Evolutionary conservation across 352 stramenopile species (phyloP).

Genomic region (Globisporangium takayamanum): DNA sequence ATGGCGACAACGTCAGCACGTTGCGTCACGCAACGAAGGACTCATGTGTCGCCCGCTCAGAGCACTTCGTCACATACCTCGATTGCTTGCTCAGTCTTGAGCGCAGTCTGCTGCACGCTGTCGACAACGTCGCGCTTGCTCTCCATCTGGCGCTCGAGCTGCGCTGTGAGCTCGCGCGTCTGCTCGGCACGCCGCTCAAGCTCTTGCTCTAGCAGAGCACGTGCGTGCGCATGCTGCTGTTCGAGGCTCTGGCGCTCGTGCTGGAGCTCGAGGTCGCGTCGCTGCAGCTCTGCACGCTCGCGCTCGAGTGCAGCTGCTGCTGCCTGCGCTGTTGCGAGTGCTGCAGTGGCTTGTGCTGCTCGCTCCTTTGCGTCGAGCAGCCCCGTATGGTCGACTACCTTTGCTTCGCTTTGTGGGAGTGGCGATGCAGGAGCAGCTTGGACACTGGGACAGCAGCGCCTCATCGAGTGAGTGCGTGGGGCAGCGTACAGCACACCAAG

Average conservation of each 20-base stretch:
- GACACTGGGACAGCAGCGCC: background rate
- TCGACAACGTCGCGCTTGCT: slow-evolving; percentile 23
- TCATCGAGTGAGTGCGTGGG: background rate
- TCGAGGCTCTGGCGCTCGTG: slow-evolving; percentile 20
- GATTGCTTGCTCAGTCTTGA: slow-evolving; percentile 38
- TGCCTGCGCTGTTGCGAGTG: slow-evolving; percentile 6
- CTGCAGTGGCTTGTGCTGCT: slow-evolving; percentile 12
- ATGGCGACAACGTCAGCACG: background rate
- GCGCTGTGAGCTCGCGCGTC: slow-evolving; percentile 26
- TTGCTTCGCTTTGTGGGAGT: background rate
- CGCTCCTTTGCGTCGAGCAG: background rate
- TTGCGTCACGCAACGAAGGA: background rate
- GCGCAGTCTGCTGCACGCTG: slow-evolving; percentile 27
- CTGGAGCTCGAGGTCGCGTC: slow-evolving; percentile 20
- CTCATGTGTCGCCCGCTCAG: too few species aligned
- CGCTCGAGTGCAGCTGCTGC: slow-evolving; percentile 18
- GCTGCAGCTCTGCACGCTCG: slow-evolving; percentile 21
- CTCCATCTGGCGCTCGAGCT: slow-evolving; percentile 28
- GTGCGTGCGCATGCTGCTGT: slow-evolving; percentile 19
- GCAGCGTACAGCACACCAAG: too few species aligned
- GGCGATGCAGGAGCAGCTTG: background rate
- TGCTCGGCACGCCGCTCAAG: slow-evolving; percentile 20
- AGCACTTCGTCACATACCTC: slow-evolving; percentile 35
- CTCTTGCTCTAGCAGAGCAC: slow-evolving; percentile 22
- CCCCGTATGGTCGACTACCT: background rate